Conservation (phyloP, 129 eudicot genomes). For the Oenanthe sinensis region DNA sequence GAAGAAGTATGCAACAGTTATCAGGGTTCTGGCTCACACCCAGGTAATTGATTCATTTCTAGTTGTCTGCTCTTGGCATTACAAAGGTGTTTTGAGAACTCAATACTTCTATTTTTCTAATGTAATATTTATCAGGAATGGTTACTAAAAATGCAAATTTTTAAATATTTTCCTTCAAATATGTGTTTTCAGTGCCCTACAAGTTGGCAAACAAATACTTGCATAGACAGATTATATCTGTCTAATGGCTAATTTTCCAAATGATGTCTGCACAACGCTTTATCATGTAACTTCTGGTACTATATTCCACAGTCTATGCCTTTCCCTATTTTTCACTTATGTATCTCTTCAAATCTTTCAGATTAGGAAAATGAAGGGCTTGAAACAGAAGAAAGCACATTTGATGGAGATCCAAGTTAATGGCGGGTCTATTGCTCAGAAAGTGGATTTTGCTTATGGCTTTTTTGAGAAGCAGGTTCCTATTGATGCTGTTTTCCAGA, state of each 20-base stretch:
- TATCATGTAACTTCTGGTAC: not conserved
- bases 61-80: not conserved
- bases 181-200: not conserved
- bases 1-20: conserved; percentile 30
- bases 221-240: not conserved
- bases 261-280: not conserved
- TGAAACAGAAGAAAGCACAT: conserved; percentile 37
- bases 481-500: conserved; percentile 32
- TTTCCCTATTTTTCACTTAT: not conserved
- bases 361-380: conserved; percentile 34
- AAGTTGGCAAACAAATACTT: not conserved
- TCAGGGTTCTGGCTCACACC: conserved; percentile 32
- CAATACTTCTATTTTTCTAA: not conserved
- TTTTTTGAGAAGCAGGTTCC: conserved; percentile 36
- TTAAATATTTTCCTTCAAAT: not conserved
- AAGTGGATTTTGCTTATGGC: conserved; percentile 28
- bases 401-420: conserved; percentile 34
- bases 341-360: not conserved
- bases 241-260: not conserved
- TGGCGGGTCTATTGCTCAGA: conserved; percentile 32
- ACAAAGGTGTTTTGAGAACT: not conserved
- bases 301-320: not conserved
- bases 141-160: not conserved
- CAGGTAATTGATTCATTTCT: conserved; percentile 13
- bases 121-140: not conserved